A percentile compares a stretch with the other conserved stretches of the same genome.
Conservation (phyloP, 2,329 filamentous ascomycete genomes). For the Fusarium goolgardi region DNA sequence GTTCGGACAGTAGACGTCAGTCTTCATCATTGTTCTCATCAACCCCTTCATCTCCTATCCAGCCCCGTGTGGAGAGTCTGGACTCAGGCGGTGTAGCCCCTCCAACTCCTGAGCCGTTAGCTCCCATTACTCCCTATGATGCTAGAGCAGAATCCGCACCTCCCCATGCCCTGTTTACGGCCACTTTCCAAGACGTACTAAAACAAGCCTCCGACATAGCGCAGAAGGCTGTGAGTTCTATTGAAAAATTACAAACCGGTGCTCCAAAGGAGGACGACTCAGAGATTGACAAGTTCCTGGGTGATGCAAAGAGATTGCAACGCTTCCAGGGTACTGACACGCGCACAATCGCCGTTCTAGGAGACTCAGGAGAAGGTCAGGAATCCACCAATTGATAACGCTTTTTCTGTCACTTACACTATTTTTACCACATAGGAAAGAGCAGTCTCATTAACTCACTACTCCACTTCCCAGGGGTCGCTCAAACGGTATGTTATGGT, state of each 20-base stretch:
- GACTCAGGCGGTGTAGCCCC: not conserved
- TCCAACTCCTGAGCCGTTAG: not conserved
- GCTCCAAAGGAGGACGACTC: not conserved
- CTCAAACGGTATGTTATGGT: slow-evolving; percentile 34
- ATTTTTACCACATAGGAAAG: slow-evolving; percentile 27
- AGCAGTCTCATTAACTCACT: slow-evolving; percentile 54
- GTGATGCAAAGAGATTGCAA: slow-evolving; percentile 4
- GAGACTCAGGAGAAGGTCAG: slow-evolving; percentile 28
- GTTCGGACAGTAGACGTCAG: not conserved
- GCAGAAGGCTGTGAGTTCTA: not conserved
- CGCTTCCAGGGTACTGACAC: slow-evolving; percentile 22
- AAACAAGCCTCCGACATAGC: slow-evolving; percentile 3
- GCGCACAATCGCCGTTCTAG: slow-evolving; percentile 24
- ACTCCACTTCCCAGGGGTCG: slow-evolving; percentile 48
- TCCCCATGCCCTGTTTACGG: slow-evolving; percentile 11
- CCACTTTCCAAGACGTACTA: slow-evolving; percentile 2
- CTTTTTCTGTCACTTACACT: not conserved
- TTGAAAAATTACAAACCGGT: slow-evolving; percentile 4
- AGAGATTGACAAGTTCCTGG: slow-evolving; percentile 2
- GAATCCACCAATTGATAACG: no score
- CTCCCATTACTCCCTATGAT: not conserved
- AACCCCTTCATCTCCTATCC: not conserved
- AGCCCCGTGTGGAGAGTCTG: not conserved
- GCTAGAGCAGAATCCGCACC: slow-evolving; percentile 5
- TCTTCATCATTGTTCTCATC: not conserved